A percentile compares a stretch with the other conserved stretches of the same genome.
phyloP scores from a whole-genome alignment of 192 early-diverging fungal species.

The Spizellomyces punctatus region DNA sequence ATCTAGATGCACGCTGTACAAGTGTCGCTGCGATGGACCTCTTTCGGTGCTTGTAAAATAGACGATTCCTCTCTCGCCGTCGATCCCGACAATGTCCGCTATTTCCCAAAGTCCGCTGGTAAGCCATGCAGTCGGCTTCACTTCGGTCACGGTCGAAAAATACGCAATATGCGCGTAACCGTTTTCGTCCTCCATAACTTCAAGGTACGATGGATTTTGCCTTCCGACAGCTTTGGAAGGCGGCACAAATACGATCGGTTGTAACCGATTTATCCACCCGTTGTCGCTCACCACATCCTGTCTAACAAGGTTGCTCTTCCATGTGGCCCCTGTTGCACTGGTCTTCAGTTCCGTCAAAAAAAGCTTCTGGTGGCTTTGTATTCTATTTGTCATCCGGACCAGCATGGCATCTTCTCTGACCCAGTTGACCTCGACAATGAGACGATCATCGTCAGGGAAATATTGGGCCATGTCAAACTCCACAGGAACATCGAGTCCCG shows the following conservation, averaged over 20 bases:
- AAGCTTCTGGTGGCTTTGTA: slow-evolving; percentile 80
- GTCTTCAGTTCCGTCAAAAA: slow-evolving; percentile 46
- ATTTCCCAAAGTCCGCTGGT: slow-evolving; percentile 55
- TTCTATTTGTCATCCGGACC: slow-evolving; percentile 83
- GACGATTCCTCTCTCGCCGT: slow-evolving; percentile 39
- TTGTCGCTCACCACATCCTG: slow-evolving; percentile 50
- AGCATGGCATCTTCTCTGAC: slow-evolving; percentile 57
- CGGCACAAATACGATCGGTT: slow-evolving; percentile 38
- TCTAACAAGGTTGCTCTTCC: slow-evolving; percentile 77
- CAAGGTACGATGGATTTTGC: slow-evolving; percentile 42
- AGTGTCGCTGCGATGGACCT: slow-evolving; percentile 51
- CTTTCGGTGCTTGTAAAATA: slow-evolving; percentile 51
- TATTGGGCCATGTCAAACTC: slow-evolving; percentile 48
- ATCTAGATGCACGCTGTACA: slow-evolving; percentile 47
- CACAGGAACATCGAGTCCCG: slow-evolving; percentile 33
- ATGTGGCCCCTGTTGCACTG: slow-evolving; percentile 40
- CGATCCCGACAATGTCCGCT: slow-evolving; percentile 38
- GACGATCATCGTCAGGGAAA: slow-evolving; percentile 68
- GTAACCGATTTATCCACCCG: slow-evolving; percentile 47
- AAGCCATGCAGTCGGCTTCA: slow-evolving; percentile 43
- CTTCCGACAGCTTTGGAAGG: slow-evolving; percentile 34
- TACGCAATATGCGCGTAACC: slow-evolving; percentile 55
- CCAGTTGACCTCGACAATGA: slow-evolving; percentile 88
- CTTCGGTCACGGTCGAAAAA: slow-evolving; percentile 19
- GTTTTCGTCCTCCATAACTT: slow-evolving; percentile 49